Percentiles rank a stretch among this genome's conserved stretches.
These are phyloP conservation scores for Phaeosphaeria sp. DNA, from an alignment of 2,329 filamentous ascomycete species.

Conservation along the genomic window DNA sequence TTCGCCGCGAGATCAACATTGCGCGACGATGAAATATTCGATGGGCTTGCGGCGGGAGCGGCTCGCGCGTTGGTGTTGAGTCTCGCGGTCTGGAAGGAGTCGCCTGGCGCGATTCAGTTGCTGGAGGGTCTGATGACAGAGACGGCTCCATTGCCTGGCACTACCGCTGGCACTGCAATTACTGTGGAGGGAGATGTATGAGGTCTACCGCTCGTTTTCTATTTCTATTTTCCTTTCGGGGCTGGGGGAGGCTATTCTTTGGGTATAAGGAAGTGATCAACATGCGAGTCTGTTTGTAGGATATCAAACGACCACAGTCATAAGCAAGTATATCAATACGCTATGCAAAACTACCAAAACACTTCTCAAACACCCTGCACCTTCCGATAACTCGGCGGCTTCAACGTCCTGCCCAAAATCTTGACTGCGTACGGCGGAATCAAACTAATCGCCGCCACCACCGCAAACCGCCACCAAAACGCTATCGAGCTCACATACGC, in stretches of 20 bases:
- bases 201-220: background rate
- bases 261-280: background rate
- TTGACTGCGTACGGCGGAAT: constrained; percentile 89
- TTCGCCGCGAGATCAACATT: background rate
- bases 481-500: constrained; percentile 77
- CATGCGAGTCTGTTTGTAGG: background rate
- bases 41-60: background rate
- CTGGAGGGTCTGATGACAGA: background rate
- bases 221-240: background rate
- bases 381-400: constrained; percentile 93
- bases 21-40: background rate
- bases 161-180: background rate
- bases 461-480: constrained; percentile 87
- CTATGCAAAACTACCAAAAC: constrained; percentile 51
- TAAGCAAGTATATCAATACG: background rate
- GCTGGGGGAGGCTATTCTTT: background rate
- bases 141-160: background rate
- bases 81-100: background rate
- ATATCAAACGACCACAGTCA: background rate
- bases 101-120: background rate
- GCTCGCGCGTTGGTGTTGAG: background rate
- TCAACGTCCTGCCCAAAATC: constrained; percentile 81
- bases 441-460: constrained; percentile 79
- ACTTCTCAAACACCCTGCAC: constrained; percentile 73
- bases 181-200: background rate